Evolutionary conservation across 1,139 yeast species (phyloP).

Genomic region (Blastobotrys petasosporus): DNA sequence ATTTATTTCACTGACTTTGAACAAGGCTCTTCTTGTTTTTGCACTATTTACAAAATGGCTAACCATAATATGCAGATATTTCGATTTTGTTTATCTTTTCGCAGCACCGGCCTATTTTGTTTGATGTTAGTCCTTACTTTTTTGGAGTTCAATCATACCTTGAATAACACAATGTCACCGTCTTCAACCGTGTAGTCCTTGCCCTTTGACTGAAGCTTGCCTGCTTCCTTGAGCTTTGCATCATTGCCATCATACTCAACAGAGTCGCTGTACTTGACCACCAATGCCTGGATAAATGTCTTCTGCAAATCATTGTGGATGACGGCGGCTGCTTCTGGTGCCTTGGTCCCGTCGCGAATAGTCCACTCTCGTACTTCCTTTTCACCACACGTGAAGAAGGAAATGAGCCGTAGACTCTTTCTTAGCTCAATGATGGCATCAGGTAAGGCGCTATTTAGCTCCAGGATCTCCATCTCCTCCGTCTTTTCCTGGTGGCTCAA

Average conservation of each 20-base stretch:
- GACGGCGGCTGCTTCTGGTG: slow-evolving; percentile 94
- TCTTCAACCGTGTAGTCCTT: slow-evolving; percentile 69
- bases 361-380: slow-evolving; percentile 94
- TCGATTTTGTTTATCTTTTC: neutral
- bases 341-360: slow-evolving; percentile 65
- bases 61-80: neutral
- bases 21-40: neutral
- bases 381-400: slow-evolving; percentile 85
- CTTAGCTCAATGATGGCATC: slow-evolving; percentile 66
- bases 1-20: slow-evolving; percentile 13
- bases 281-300: slow-evolving; percentile 80
- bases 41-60: neutral
- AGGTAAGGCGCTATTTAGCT: slow-evolving; percentile 75
- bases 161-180: slow-evolving; percentile 67
- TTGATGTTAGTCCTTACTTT: neutral
- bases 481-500: slow-evolving; percentile 70
- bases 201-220: slow-evolving; percentile 41
- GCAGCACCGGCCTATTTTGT: slow-evolving; percentile 10
- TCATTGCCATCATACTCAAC: slow-evolving; percentile 30
- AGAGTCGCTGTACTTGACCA: slow-evolving; percentile 46
- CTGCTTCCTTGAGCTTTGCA: slow-evolving; percentile 24
- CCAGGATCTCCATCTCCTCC: slow-evolving; percentile 72
- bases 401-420: slow-evolving; percentile 53
- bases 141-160: slow-evolving; percentile 23
- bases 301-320: slow-evolving; percentile 84